Base-by-base conservation (phyloP, 768 basidiomycete species). In the Tulasnella sp. region DNA sequence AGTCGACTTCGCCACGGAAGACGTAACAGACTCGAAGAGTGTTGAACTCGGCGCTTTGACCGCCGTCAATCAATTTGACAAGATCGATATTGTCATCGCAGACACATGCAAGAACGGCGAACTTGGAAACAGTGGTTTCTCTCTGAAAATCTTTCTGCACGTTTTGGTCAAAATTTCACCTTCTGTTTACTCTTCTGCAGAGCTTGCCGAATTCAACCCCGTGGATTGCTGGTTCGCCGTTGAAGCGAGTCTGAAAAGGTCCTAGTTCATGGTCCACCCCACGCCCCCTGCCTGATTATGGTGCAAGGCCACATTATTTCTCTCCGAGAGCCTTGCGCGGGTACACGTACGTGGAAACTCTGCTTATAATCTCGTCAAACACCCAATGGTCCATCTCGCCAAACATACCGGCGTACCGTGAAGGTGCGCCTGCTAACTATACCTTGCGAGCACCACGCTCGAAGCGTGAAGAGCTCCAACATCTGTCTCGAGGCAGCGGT, bases 61-160 rank as follows among this genome's bases (percentile, higher is more conserved):
- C 24, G 55, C 65, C 11, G 60, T 62, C 51, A 59, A 62, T 38
- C 50, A 58, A 38, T 60, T 61, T 29, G 65, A 65, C 11, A 62
- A 63, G 44, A 59, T 68, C 25, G 67, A 68, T 50, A 64, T 68
- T 15, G 56, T 68, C 11, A 59, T 66, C 10, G 63, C 66, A 31
- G 65, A 65, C 60, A 15, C 34, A 38, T 5, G 66, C 64, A 21
- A 65, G 64, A 46, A 19, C 15, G 17, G 48, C 24, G 21, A 17
- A 2, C 1, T 31, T 2, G n/a, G 21, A 8, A 27, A 25, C 11
- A 45, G 21, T 19, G 24, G 10, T 21, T 12, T 50, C 17, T 2
- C 12, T 2, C 21, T 9, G 19, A 38, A 7, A 31, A 17, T 11
- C 3, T 51, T 10, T 9, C 30, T 22, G 4, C 9, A 10, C 44